These are phyloP conservation scores for Amaranthus hypochondriacus DNA, from an alignment of 148 eudicot genomes.

Conservation along the genomic window DNA sequence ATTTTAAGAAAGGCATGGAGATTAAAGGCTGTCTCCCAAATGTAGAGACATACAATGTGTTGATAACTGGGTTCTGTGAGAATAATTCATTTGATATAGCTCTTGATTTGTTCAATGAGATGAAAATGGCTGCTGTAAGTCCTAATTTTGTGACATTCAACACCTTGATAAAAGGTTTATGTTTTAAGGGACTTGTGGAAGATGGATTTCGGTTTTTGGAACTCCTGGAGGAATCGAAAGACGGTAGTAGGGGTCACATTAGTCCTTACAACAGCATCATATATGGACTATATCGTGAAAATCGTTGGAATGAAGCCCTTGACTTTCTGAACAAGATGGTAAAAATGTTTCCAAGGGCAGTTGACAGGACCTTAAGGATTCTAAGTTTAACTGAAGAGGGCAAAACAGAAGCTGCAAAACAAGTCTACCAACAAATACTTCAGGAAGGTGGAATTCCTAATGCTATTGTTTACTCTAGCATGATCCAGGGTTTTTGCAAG, in stretches of 20 bases:
- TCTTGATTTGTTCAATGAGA: constrained; percentile 72
- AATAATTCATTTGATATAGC: constrained; percentile 52
- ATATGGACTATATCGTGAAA: constrained; percentile 60
- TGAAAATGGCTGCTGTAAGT: constrained; percentile 59
- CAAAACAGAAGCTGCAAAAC: constrained; percentile 43
- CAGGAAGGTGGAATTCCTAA: constrained; percentile 65
- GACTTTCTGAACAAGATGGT: constrained; percentile 58
- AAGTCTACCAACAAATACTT: constrained; percentile 48
- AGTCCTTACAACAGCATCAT: constrained; percentile 73
- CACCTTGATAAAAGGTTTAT: constrained; percentile 54
- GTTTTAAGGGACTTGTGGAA: constrained; percentile 50
- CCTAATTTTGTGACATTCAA: constrained; percentile 63
- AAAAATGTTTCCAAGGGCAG: constrained; percentile 68
- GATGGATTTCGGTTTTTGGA: constrained; percentile 68
- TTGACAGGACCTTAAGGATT: constrained; percentile 54
- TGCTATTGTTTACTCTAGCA: constrained; percentile 57
- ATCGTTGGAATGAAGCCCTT: constrained; percentile 42
- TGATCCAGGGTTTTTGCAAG: constrained; percentile 46
- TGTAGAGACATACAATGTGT: constrained; percentile 63
- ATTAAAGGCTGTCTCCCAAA: constrained; percentile 75
- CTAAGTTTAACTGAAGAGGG: constrained; percentile 43
- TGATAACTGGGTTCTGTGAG: constrained; percentile 69
- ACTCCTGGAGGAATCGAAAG: constrained; percentile 56
- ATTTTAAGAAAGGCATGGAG: constrained; percentile 82
- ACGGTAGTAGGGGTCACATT: constrained; percentile 41